A percentile compares a stretch with the other conserved stretches of the same genome.
These are phyloP conservation scores for Pilobolus umbonatus DNA, from an alignment of 192 early-diverging fungal species.

Conservation along the genomic window DNA sequence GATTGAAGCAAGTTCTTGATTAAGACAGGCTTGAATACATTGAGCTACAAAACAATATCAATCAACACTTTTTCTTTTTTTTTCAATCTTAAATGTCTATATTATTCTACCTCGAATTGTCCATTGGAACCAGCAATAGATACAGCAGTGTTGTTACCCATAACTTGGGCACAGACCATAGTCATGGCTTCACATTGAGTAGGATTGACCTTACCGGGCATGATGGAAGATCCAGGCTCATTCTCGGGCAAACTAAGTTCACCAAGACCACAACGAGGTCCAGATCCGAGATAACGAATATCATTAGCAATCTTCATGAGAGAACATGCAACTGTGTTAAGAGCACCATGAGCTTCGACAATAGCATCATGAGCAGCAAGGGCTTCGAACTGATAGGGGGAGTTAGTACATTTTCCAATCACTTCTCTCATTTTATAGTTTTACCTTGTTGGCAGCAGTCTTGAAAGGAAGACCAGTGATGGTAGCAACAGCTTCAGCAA, in stretches of 20 bases:
- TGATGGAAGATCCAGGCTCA: conserved; percentile 98
- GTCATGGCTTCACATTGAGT: conserved; percentile 99
- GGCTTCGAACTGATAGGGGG: conserved; percentile 86
- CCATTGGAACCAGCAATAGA: conserved; percentile 92
- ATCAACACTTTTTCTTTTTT: neutral
- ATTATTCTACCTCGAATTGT: conserved; percentile 81
- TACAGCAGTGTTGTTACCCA: conserved; percentile 97
- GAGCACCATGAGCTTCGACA: conserved; percentile 91
- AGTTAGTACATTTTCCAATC: neutral
- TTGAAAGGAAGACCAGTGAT: conserved; percentile 88
- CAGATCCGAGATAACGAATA: conserved; percentile 92
- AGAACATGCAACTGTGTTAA: conserved; percentile 93
- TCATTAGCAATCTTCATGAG: conserved; percentile 99
- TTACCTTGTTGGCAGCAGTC: conserved; percentile 94
- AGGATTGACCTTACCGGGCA: conserved; percentile 99
- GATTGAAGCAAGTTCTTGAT: conserved; percentile 98
- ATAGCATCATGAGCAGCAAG: conserved; percentile 98
- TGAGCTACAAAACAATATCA: conserved; percentile 53
- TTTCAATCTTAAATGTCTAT: neutral
- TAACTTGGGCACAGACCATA: conserved; percentile 98
- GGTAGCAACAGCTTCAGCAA: conserved; percentile 83
- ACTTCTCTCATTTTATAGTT: neutral
- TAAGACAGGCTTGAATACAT: conserved; percentile 99
- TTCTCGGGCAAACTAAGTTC: conserved; percentile 97
- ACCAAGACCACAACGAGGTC: conserved; percentile 96